These are phyloP conservation scores for Guadua angustifolia DNA, from an alignment of 176 grass and related monocot species.

Conservation along the genomic window DNA sequence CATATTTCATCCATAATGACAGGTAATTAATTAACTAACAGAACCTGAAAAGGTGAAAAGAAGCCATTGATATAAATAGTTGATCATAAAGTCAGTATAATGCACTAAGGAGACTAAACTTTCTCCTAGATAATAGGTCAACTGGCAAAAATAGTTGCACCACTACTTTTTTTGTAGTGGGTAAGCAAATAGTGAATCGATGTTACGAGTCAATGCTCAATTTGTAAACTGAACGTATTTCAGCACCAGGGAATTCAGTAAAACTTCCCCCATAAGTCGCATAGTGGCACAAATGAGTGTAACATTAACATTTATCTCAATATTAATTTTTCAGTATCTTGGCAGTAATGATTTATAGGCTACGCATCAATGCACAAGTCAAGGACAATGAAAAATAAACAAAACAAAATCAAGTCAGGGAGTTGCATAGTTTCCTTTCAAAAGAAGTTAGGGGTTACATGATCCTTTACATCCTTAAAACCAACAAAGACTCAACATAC, in stretches of 20 bases:
- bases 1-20: slow-evolving; percentile 7
- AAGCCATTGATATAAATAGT: background rate
- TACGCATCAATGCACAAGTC: slow-evolving; percentile 10
- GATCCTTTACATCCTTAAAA: slow-evolving; percentile 33
- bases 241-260: background rate
- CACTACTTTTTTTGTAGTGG: slow-evolving; percentile 52
- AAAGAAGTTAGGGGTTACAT: slow-evolving; percentile 6
- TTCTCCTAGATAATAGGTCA: slow-evolving; percentile 33
- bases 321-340: slow-evolving; percentile 8
- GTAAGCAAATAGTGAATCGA: slow-evolving; percentile 36
- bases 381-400: background rate
- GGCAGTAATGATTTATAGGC: background rate
- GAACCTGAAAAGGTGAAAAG: slow-evolving; percentile 12
- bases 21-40: slow-evolving; percentile 9
- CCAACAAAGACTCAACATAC: slow-evolving; percentile 30
- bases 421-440: slow-evolving; percentile 2
- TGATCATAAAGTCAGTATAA: slow-evolving; percentile 31
- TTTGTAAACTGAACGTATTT: slow-evolving; percentile 23
- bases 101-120: slow-evolving; percentile 38
- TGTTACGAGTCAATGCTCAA: background rate
- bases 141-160: slow-evolving; percentile 36
- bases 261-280: background rate
- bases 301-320: background rate
- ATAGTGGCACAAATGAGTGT: slow-evolving; percentile 18
- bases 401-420: slow-evolving; percentile 1